Percentiles rank a stretch among this genome's conserved stretches.
Conservation (phyloP, 768 basidiomycete species). For the Kockovaella imperatae region DNA sequence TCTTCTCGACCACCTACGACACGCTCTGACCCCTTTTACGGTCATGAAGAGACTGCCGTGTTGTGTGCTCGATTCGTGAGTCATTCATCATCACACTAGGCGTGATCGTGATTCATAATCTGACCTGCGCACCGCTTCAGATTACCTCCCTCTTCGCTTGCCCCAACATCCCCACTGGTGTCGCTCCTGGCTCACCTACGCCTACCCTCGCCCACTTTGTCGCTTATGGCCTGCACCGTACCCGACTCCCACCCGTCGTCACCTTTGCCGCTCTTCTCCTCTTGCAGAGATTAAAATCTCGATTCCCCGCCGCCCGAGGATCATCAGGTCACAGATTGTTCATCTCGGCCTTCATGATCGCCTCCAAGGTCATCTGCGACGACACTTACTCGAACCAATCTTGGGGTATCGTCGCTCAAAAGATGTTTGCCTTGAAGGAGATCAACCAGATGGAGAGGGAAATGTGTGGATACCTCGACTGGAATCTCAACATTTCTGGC, state of each 20-base stretch:
- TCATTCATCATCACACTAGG: constrained; percentile 1
- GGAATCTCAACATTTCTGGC: constrained; percentile 50
- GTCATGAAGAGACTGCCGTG: constrained; percentile 65
- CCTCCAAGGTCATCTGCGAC: constrained; percentile 85
- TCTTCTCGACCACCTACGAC: constrained; percentile 24
- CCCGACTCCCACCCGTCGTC: constrained; percentile 62
- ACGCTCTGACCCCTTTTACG: constrained; percentile 51
- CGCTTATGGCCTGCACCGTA: constrained; percentile 78
- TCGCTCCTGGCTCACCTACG: constrained; percentile 51
- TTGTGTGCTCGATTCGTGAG: constrained; percentile 60
- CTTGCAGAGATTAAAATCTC: constrained; percentile 74
- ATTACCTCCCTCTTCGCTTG: constrained; percentile 80
- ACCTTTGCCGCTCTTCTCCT: constrained; percentile 63
- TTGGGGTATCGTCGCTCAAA: constrained; percentile 83
- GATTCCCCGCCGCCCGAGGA: constrained; percentile 84
- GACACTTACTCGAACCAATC: constrained; percentile 91
- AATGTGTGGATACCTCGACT: constrained; percentile 88
- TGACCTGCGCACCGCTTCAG: constrained; percentile 8
- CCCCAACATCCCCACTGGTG: constrained; percentile 64
- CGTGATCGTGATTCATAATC: background rate
- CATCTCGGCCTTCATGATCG: constrained; percentile 88
- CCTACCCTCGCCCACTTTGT: constrained; percentile 68
- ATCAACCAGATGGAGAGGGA: constrained; percentile 96
- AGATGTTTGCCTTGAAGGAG: constrained; percentile 74
- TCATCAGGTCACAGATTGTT: constrained; percentile 84